Evolutionary conservation across 2,329 filamentous ascomycete genomes (phyloP), one percentile per base, ranked within the genome.

Genomic region (Penicillium decumbens): DNA sequence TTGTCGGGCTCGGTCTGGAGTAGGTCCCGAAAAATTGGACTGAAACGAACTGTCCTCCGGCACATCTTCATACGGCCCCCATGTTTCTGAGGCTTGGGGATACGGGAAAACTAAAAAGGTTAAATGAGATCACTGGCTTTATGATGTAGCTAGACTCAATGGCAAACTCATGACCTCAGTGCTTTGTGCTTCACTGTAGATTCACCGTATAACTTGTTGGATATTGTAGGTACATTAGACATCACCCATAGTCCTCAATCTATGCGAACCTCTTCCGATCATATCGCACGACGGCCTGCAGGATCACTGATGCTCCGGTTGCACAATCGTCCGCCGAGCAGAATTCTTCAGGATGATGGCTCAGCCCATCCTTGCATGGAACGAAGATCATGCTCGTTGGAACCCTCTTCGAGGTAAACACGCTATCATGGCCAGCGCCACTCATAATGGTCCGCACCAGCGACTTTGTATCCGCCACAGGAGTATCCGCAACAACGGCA

Each of bases 381-480:
- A 84, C 79, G 57, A 86, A 86, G 25, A 85, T 81, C 82, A 86
- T 85, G 38, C 79, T 78, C 2, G 82, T 84, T 13, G 82, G 83
- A 39, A 79, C 80, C 32, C 73, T 71, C 55, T 77, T 76, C 39
- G 77, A 82, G 5, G 82, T 77, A 53, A 82, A 81, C 5, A 84
- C 81, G 56, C 78, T 83, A 56, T 85, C 82, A 65, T 85, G 82
- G 0, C 83, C 82, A n/a, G 83, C 83, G 23, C 82, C 82, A 55
- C 76, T 80, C 51, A 77, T 82, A 72, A 86, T 83, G 20, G 68
- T 69, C 46, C 74, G 72, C 41, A 75, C 71, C 41, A 77, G 62
- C 41, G 76, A 72, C 56, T 73, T 68, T 2, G 70, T 63, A 23
- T 69, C 60, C 18, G 57, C 40, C 24, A 55, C 57, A 24, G 73